A percentile compares a stretch with the other conserved stretches of the same genome.
Evolutionary conservation across 345 rosid genomes (phyloP).

Genomic region (Barbarea vulgaris): DNA sequence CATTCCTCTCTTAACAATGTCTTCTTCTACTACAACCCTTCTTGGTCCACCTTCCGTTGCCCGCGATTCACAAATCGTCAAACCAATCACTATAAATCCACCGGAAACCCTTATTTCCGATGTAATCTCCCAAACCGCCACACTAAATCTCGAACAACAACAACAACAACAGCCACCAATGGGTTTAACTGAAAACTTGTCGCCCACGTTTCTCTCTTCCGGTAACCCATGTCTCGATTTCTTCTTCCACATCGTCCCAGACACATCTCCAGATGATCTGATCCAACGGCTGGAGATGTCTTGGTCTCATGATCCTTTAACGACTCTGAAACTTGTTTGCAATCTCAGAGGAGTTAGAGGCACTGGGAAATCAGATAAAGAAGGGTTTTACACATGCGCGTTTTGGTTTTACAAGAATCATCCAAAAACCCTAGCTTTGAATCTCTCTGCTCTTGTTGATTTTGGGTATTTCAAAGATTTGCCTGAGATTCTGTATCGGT

Average conservation of each 20-base stretch:
- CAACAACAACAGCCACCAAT: conserved; percentile 34
- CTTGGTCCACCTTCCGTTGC: conserved; percentile 41
- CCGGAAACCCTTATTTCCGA: conserved; percentile 10
- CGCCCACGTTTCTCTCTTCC: conserved; percentile 47
- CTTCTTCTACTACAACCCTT: conserved; percentile 35
- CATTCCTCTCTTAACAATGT: conserved; percentile 13
- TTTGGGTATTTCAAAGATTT: conserved; percentile 73
- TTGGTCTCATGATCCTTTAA: conserved; percentile 59
- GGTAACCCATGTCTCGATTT: conserved; percentile 69
- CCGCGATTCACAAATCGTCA: not conserved
- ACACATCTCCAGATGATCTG: conserved; percentile 41
- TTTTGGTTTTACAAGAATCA: conserved; percentile 58
- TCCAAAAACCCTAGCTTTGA: conserved; percentile 66
- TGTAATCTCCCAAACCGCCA: conserved; percentile 14
- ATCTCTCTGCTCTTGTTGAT: conserved; percentile 38
- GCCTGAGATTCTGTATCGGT: conserved; percentile 64
- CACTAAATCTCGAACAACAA: conserved; percentile 26
- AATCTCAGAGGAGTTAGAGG: conserved; percentile 74
- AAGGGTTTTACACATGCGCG: conserved; percentile 62
- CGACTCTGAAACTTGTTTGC: conserved; percentile 57
- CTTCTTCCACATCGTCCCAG: conserved; percentile 68
- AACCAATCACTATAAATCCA: not conserved
- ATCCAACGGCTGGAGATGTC: conserved; percentile 39
- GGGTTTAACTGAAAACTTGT: conserved; percentile 52
- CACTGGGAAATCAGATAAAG: conserved; percentile 67